These are phyloP conservation scores for Umbelopsis ramanniana DNA, from an alignment of 192 early-diverging fungal species.

Conservation along the genomic window DNA sequence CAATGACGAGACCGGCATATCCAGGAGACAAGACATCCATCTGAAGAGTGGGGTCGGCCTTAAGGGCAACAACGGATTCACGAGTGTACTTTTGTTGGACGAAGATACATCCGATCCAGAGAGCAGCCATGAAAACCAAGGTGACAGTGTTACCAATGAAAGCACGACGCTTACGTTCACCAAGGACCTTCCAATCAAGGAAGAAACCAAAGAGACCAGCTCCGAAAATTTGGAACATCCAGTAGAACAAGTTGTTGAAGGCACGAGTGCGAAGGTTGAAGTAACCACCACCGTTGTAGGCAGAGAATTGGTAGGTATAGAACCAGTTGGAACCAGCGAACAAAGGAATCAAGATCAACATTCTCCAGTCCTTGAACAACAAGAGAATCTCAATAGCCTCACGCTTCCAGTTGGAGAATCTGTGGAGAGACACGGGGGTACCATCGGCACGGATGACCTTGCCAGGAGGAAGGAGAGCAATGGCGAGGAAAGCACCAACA, in stretches of 20 bases:
- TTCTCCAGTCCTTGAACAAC: conserved; percentile 62
- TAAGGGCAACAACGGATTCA: conserved; percentile 28
- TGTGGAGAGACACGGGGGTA: conserved; percentile 59
- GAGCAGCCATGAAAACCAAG: conserved; percentile 52
- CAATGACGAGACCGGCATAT: conserved; percentile 64
- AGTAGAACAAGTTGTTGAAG: conserved; percentile 79
- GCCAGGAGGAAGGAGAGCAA: conserved; percentile 54
- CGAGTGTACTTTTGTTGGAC: conserved; percentile 60
- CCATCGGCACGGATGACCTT: conserved; percentile 73
- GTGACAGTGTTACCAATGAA: conserved; percentile 59
- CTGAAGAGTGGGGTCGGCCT: conserved; percentile 20
- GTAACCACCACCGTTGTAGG: conserved; percentile 62
- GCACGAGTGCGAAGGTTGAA: conserved; percentile 76
- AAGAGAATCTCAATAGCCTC: conserved; percentile 49
- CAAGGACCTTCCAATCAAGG: conserved; percentile 63
- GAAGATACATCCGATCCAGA: conserved; percentile 69
- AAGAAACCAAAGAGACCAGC: conserved; percentile 65
- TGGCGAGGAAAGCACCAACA: conserved; percentile 56
- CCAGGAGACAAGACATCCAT: conserved; percentile 32
- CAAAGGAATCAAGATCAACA: conserved; percentile 69
- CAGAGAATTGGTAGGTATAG: conserved; percentile 76
- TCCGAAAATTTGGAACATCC: conserved; percentile 77
- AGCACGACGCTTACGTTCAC: conserved; percentile 65
- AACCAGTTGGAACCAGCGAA: conserved; percentile 79
- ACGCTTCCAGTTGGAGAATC: conserved; percentile 63